Evolutionary conservation across 163 green algal genomes (phyloP), one percentile per base, ranked within the genome.

Genomic region (Chloromonas sp.): DNA sequence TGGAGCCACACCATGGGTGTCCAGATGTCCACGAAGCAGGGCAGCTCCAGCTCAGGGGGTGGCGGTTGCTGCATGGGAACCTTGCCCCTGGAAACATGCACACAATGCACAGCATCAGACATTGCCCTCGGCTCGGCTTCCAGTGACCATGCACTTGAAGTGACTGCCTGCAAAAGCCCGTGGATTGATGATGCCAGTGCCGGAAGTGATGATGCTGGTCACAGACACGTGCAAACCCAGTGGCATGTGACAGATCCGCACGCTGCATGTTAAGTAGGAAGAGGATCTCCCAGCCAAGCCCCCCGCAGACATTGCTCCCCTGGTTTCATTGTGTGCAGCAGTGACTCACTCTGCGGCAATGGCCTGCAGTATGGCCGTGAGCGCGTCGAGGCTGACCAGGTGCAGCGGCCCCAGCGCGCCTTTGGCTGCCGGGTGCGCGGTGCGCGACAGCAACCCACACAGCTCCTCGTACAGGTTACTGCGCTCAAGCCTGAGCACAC

Each of bases 381-480:
- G 90, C 60, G 94, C 97, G 60, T 99, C 96, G 77, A 99, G 85
- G 60, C 92, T 94, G 60, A 97, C 91, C 70, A 97, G 86, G 87
- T 99, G 94, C 79, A 97, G 85, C 0, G 94, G 84, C 14, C 87
- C 89, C 14, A 99, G 86, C 15, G 60, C 82, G 61, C 88, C 88
- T 81, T 93, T 94, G 58, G 60, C 60, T 5, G 71, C 82, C 58
- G 82, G 82, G 36, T 78, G 70, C 8, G 82, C 82, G 3, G 70
- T 84, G 70, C 82, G 82, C n/a, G n/a, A 70, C 58, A 84, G 62
- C 82, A 84, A 58, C 3, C 5, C 58, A 13, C 70, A 57, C 57
- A 86, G 62, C 60, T 95, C 87, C 86, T 96, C 94, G 84, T 98
- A 98, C 60, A 98, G 88, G 88, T 99, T 96, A 79, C 82, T 84